These are phyloP conservation scores for Oenanthe javanica DNA, from an alignment of 140 eudicot species.

Conservation along the genomic window DNA sequence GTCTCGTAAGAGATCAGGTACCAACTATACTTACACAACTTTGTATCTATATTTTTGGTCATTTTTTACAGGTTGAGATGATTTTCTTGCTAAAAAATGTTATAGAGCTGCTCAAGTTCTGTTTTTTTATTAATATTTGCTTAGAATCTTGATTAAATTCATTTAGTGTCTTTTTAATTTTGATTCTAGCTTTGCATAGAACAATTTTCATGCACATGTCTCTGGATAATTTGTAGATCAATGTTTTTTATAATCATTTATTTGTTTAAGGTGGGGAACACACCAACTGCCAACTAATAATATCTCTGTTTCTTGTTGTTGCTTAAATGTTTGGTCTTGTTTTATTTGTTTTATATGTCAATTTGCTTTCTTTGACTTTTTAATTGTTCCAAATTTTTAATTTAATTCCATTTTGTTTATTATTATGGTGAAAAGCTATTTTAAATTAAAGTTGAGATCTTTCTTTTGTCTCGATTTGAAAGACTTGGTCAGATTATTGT, in stretches of 20 bases:
- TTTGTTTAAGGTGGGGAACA: not conserved
- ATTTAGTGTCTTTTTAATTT: not conserved
- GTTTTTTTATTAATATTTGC: not conserved
- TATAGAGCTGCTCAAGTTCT: not conserved
- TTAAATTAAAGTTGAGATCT: not conserved
- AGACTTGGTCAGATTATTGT: not conserved
- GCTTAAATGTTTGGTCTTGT: constrained; percentile 3
- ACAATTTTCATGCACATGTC: not conserved
- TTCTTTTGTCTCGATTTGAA: not conserved
- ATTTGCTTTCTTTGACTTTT: constrained; percentile 1
- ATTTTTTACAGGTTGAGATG: not conserved
- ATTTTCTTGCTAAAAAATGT: not conserved
- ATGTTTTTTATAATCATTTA: not conserved
- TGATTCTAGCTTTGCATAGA: not conserved
- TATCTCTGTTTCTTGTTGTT: not conserved
- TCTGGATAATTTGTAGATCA: not conserved
- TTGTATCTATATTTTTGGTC: not conserved
- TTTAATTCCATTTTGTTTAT: not conserved
- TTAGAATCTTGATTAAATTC: not conserved
- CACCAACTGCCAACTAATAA: constrained; percentile 4
- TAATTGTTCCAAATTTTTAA: not conserved
- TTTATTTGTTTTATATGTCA: constrained; percentile 5
- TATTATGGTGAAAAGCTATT: not conserved
- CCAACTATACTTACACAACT: not conserved
- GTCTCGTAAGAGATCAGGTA: constrained; percentile 73